Evolutionary conservation across 2,329 filamentous ascomycete species (phyloP), one percentile per base, ranked within the genome.

Genomic region (Capronia coronata): DNA sequence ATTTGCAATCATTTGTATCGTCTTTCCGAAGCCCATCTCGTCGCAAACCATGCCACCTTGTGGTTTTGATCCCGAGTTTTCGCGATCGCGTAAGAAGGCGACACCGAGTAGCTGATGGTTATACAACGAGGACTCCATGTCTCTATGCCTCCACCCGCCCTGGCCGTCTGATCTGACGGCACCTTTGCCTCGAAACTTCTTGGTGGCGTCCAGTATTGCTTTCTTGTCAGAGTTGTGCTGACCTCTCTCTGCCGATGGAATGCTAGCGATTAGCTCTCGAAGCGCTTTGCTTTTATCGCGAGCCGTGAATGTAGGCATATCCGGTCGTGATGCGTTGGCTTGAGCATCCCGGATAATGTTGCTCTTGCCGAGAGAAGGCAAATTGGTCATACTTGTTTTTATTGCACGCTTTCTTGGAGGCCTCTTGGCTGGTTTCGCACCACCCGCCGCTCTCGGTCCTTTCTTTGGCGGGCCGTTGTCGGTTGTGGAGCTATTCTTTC

Each of bases 21-120:
- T 69, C 51, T 71, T 71, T 1, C 68, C 69, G 22, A 70, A 64
- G 0, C 69, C 68, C 68, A 71, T 71, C 8, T 64, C 62, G 44
- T 71, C 68, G 23, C 65, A 67, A 1, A 69, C 59, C 14, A 71
- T 58, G 0, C 69, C 68, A 4, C 68, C 69, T 13, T 43, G 51
- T 1, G 67, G 65, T 37, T 45, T 51, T 43, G 35, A 22, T 1
- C 41, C 38, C 14, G 46, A 43, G 34, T 43, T 51, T 39, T 62
- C 54, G n/a, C 59, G 48, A 11, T 55, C 55, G 7, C 57, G 50
- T 25, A 59, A 45, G 42, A 56, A 61, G 16, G 52, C 51, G 7
- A 54, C 55, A 21, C 58, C 57, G 11, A 62, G 51, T 2, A 61
- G 45, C 60, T 70, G 68, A 47, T 68, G 63, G 47, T 66, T 58